These are phyloP conservation scores for Psilocybe azurescens DNA, from an alignment of 768 basidiomycete genomes.

Conservation along the genomic window DNA sequence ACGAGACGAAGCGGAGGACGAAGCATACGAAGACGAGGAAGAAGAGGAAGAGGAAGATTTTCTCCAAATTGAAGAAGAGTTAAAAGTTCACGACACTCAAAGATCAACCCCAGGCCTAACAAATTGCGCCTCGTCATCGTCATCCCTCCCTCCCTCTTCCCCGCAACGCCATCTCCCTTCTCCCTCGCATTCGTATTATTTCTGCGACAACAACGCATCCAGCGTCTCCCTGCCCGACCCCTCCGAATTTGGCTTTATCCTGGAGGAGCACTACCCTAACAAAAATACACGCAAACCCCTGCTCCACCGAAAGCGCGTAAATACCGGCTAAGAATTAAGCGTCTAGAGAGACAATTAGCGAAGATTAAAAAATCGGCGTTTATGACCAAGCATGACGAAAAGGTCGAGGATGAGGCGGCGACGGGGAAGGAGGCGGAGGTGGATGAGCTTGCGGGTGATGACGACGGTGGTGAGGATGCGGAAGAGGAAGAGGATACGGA, in stretches of 20 bases:
- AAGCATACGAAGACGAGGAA: constrained; percentile 7
- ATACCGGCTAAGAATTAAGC: constrained; percentile 37
- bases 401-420: constrained; percentile 19
- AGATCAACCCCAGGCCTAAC: constrained; percentile 28
- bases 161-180: constrained; percentile 16
- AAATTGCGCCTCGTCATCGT: constrained; percentile 8
- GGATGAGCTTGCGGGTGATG: neutral
- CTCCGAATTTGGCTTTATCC: constrained; percentile 8
- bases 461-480: neutral
- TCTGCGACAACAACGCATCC: constrained; percentile 9
- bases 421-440: neutral
- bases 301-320: constrained; percentile 44
- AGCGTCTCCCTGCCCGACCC: constrained; percentile 21
- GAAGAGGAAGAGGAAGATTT: constrained; percentile 17
- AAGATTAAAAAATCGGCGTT: constrained; percentile 37
- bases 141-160: constrained; percentile 25
- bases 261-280: constrained; percentile 29
- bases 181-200: neutral
- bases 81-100: constrained; percentile 12
- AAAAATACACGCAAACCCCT: constrained; percentile 42
- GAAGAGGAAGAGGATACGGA: neutral
- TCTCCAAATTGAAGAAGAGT: constrained; percentile 15
- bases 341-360: constrained; percentile 30
- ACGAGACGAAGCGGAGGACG: constrained; percentile 8
- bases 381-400: constrained; percentile 36